Conservation (phyloP, 345 rosid genomes). For the Brassica nigra region DNA sequence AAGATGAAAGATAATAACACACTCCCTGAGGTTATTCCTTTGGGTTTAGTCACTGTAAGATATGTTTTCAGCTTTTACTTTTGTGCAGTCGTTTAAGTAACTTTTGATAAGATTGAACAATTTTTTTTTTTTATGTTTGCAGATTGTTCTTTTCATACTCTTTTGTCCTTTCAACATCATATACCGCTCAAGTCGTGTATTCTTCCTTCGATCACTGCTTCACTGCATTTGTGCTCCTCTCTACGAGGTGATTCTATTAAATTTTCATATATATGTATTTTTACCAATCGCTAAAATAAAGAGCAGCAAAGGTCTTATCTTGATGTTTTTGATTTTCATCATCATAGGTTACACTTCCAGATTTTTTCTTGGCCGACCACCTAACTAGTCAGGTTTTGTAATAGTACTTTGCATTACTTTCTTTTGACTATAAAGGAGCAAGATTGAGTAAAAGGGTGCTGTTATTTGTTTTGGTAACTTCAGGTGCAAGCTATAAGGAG, state of each 20-base stretch:
- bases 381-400: constrained; percentile 61
- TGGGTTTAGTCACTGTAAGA: constrained; percentile 58
- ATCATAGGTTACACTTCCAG: constrained; percentile 63
- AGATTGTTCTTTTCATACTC: constrained; percentile 51
- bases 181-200: constrained; percentile 48
- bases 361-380: constrained; percentile 68
- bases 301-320: neutral
- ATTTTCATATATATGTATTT: neutral
- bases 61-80: neutral
- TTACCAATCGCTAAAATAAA: neutral
- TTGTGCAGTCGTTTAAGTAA: neutral
- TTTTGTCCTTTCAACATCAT: constrained; percentile 60
- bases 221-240: constrained; percentile 49
- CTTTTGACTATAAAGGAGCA: neutral
- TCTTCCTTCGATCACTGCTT: constrained; percentile 41
- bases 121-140: neutral
- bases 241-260: constrained; percentile 38
- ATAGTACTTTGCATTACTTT: neutral
- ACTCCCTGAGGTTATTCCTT: constrained; percentile 60
- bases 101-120: neutral
- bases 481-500: constrained; percentile 73
- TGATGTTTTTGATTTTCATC: constrained; percentile 19
- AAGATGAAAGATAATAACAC: constrained; percentile 45
- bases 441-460: neutral
- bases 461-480: constrained; percentile 2